Percentiles rank a stretch among this genome's conserved stretches.
phyloP scores from a whole-genome alignment of 2,329 filamentous ascomycete species.

The Trichoderma atroviride region DNA sequence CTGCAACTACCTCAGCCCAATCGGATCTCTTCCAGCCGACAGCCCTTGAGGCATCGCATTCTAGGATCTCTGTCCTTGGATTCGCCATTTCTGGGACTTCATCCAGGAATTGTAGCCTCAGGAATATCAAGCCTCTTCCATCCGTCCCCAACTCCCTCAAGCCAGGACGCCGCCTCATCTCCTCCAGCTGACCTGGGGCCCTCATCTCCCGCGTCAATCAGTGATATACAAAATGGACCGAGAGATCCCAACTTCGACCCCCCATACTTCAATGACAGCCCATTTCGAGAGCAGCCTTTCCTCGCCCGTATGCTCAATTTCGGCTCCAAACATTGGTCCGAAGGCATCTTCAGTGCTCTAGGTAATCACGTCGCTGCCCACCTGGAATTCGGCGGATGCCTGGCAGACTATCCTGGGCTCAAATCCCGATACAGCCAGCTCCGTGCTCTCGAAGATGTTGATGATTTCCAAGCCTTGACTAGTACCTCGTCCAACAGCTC shows the following conservation, averaged over 20 bases:
- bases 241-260: constrained; percentile 73
- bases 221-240: constrained; percentile 31
- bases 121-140: constrained; percentile 79
- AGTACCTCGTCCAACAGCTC: constrained; percentile 31
- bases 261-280: constrained; percentile 73
- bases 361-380: constrained; percentile 77
- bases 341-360: constrained; percentile 70
- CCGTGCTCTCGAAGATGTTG: constrained; percentile 70
- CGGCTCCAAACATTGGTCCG: constrained; percentile 73
- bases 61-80: constrained; percentile 82
- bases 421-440: constrained; percentile 70
- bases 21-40: constrained; percentile 37
- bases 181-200: constrained; percentile 27
- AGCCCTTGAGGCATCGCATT: constrained; percentile 70
- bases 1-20: constrained; percentile 37
- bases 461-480: constrained; percentile 50
- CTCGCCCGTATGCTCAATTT: constrained; percentile 73
- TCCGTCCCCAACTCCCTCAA: constrained; percentile 40
- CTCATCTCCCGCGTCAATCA: neutral
- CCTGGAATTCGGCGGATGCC: constrained; percentile 78
- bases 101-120: constrained; percentile 83
- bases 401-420: constrained; percentile 75
- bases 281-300: constrained; percentile 68
- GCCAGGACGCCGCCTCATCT: neutral
- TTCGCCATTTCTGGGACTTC: constrained; percentile 83